Evolutionary conservation across 352 stramenopile species (phyloP), one percentile per base, ranked within the genome.

Genomic region (Pythium phragmiticola): DNA sequence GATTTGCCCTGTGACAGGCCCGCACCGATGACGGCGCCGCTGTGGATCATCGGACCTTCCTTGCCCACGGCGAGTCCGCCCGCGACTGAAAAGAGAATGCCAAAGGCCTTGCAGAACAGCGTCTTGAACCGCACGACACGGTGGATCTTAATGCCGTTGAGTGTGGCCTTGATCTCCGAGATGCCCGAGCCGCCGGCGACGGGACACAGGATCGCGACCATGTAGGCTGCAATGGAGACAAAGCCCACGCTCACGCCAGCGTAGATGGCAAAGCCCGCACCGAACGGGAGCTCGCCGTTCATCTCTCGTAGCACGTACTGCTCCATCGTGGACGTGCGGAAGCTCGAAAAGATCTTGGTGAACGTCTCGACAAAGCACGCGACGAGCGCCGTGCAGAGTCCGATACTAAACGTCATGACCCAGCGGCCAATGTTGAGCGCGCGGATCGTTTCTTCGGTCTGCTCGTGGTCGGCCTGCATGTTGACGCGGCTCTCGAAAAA

Each of bases 111-210:
- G 64, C 87, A 98, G 46, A 99, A 82, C 6, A 99, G 73, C 28
- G 97, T 99, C 72, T 98, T 98, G 41, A 98, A 73, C 0, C 93
- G 81, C 7, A 99, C 89, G n/a, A 99, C 87, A 21, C 95, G 85
- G 37, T 97, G 95, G 28, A 99, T 88, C 80, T 98, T 98, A 66
- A 99, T 98, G 21, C 97, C 97, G 74, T 99, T 99, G 13, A 99
- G 77, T 21, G 96, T 98, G 36, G 93, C 95, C 71, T 99, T 99
- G 64, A 99, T 98, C 76, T 99, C 97, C 0, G 89, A 87, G 69
- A 99, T 99, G 45, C 97, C 97, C 7, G 95, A 99, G 11, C 98
- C 98, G 42, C 80, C 92, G 2, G 92, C 92, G 19, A 98, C 88
- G 1, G 97, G 97, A 72, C 98, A 98, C 11, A 98, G 67, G 60